Conservation (phyloP, 2,329 filamentous ascomycete genomes). For the Aureobasidium lini region DNA sequence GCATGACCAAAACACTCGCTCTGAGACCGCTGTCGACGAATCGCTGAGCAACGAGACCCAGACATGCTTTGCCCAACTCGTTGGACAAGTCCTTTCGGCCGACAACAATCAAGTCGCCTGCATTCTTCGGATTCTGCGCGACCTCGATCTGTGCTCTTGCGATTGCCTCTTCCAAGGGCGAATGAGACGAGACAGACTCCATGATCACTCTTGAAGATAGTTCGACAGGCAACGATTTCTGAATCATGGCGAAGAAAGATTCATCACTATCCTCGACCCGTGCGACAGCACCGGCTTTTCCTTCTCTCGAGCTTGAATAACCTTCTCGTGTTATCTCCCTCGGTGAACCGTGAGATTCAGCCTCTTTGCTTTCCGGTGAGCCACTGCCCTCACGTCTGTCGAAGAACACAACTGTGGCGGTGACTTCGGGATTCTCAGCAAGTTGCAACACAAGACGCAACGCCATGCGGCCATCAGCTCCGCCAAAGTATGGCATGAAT, state of each 20-base stretch:
- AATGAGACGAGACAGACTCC: slow-evolving; percentile 36
- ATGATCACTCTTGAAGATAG: slow-evolving; percentile 53
- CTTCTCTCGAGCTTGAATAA: background rate
- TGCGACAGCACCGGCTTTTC: background rate
- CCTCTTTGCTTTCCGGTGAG: background rate
- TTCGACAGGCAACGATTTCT: slow-evolving; percentile 46
- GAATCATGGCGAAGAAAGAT: slow-evolving; percentile 50
- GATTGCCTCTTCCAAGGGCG: slow-evolving; percentile 41
- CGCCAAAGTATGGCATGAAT: slow-evolving; percentile 81
- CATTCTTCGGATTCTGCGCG: slow-evolving; percentile 54
- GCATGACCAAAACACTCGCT: slow-evolving; percentile 63
- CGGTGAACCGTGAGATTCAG: background rate
- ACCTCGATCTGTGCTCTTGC: slow-evolving; percentile 52
- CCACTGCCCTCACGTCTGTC: slow-evolving; percentile 17
- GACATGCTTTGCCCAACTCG: slow-evolving; percentile 37
- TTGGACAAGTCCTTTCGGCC: slow-evolving; percentile 45
- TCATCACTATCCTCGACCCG: slow-evolving; percentile 36
- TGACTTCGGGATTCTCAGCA: slow-evolving; percentile 68
- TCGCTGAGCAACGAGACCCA: slow-evolving; percentile 55
- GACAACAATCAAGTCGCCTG: slow-evolving; percentile 63
- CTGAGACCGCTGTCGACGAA: slow-evolving; percentile 53
- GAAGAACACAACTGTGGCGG: slow-evolving; percentile 65
- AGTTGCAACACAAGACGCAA: slow-evolving; percentile 78
- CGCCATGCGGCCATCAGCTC: slow-evolving; percentile 71
- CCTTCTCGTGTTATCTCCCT: background rate